phyloP scores from a whole-genome alignment of 108 stramenopile species.

The Parietichytrium sp. region DNA sequence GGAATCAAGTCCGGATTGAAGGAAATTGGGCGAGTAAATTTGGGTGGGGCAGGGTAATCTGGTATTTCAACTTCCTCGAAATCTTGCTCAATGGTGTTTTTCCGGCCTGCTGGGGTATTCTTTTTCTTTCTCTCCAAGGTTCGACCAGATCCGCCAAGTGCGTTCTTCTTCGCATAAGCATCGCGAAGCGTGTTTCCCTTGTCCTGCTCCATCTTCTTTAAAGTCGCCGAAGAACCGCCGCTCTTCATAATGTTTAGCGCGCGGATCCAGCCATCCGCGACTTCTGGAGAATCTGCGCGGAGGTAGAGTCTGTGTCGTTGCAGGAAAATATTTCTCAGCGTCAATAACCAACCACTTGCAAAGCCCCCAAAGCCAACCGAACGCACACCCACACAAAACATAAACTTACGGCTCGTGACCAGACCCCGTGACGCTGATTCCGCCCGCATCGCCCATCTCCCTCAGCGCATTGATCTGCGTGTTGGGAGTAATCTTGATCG shows the following conservation, averaged over 20 bases:
- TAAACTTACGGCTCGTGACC: neutral
- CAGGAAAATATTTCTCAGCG: too few species aligned
- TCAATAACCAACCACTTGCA: too few species aligned
- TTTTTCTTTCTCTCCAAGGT: neutral
- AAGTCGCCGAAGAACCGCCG: neutral
- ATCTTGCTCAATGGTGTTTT: neutral
- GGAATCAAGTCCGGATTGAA: neutral
- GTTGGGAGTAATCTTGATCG: slow-evolving; percentile 6
- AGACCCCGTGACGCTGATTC: neutral
- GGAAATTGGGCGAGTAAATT: too few species aligned
- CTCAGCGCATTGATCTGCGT: neutral
- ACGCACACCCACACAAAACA: too few species aligned
- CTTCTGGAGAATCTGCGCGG: slow-evolving; percentile 4
- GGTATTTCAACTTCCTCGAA: neutral
- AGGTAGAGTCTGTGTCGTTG: too few species aligned
- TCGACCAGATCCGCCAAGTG: neutral
- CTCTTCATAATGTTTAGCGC: slow-evolving; percentile 13
- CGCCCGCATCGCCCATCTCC: neutral
- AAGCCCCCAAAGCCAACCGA: too few species aligned
- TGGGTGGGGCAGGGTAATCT: too few species aligned
- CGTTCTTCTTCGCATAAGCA: neutral
- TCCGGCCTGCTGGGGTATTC: neutral
- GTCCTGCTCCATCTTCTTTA: neutral
- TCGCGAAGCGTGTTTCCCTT: neutral
- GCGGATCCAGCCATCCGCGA: slow-evolving; percentile 29